Base-by-base conservation (phyloP, 257 asterid genomes). In the Solanum piurae region DNA sequence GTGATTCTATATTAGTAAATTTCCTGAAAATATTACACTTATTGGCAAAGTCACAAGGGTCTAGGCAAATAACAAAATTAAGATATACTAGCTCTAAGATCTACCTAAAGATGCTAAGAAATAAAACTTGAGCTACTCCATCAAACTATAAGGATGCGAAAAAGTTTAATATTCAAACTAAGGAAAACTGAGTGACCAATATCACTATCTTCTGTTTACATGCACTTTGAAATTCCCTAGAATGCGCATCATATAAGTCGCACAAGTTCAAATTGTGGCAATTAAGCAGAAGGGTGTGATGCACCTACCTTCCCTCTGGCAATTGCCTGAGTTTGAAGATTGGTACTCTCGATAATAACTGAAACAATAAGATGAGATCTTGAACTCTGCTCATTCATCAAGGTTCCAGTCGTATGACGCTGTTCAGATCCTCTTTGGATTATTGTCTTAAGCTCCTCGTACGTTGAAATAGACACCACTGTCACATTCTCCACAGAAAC, bases 291-390 rank as follows among this genome's bases (percentile, higher is more conserved):
- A 80, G 42, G 84, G 66, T 46, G 29, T 82, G 86, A 82, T 29
- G 6, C 86, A 49, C 87, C 52, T 94, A 97, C 99, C 99, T 97
- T 97, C 91, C 99, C 99, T 89, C 99, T 92, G 37, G 98, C 97
- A 55, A 97, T 92, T 55, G 99, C 88, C 87, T 97, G 99, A 55
- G 98, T 95, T 92, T 97, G 99, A 88, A 96, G 98, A 90, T 97
- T 96, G 88, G 99, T 94, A 87, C 95, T 96, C 90, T 97, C 99
- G 29, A 97, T 95, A 40, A 96, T 93, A 87, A 97, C 73, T 11
- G 98, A 97, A 86, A 97, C 95, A 86, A 97, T 95, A 91, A 97
- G 90, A 92, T 96, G 99, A 25, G 99, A 97, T 90, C 99, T 95
- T 69, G 99, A 97, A 89, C 99, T 97, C 89, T 95, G 94, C 88